phyloP scores from a whole-genome alignment of 1,284 basidiomycete genomes.

The Cryptococcus amylolentus region DNA sequence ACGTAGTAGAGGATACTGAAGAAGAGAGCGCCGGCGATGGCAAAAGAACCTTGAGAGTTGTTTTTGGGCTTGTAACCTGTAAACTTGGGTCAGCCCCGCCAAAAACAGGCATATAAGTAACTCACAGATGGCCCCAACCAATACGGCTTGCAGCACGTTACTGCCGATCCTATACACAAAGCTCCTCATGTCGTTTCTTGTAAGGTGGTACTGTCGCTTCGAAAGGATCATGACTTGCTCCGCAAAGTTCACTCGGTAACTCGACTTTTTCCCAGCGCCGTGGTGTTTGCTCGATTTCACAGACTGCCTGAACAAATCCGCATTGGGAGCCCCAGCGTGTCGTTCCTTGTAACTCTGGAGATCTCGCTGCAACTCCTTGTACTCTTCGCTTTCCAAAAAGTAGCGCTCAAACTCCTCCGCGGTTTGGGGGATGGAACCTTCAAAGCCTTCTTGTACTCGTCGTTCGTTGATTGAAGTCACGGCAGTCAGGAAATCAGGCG shows the following conservation, averaged over 20 bases:
- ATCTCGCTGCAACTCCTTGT: not conserved
- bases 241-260: conserved; percentile 21
- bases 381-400: not conserved
- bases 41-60: too few relatives aligned
- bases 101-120: too few relatives aligned
- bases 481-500: not conserved
- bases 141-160: not conserved
- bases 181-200: not conserved
- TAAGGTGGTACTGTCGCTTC: not conserved
- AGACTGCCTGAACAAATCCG: not conserved
- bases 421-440: not conserved
- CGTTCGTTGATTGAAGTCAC: not conserved
- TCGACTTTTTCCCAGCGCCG: conserved; percentile 48
- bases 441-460: not conserved
- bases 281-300: conserved; percentile 16
- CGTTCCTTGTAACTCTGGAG: not conserved
- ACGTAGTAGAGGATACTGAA: too few relatives aligned
- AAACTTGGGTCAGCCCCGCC: too few relatives aligned
- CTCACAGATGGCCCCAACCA: not conserved
- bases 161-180: not conserved
- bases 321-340: not conserved
- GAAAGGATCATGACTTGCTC: too few relatives aligned
- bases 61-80: too few relatives aligned
- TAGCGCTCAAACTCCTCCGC: not conserved
- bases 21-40: too few relatives aligned